Evolutionary conservation across 2,329 filamentous ascomycete genomes (phyloP), one percentile per base, ranked within the genome.

Genomic region (Stemphylium beticola): DNA sequence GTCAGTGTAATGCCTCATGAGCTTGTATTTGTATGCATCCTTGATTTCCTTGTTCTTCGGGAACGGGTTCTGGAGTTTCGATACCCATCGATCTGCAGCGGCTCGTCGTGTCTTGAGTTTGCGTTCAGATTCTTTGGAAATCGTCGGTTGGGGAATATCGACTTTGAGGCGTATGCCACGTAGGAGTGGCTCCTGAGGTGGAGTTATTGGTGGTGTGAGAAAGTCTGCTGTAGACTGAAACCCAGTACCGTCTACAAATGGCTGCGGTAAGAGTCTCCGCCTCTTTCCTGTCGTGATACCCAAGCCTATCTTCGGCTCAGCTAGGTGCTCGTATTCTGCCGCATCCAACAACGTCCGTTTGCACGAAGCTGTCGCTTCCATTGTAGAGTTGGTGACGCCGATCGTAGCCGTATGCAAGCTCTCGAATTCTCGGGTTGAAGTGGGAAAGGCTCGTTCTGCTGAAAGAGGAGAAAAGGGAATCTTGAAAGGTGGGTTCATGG

Each of bases 1-100:
- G 12, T 49, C 36, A 2, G 58, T 55, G 49, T 70, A 66, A 47
- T 71, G 67, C 9, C 66, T 51, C 57, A 67, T 58, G 7, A 67
- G 56, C 47, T 71, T 70, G n/a, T 58, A 45, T 1, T 48, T 44
- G 44, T 69, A 69, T 1, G 65, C 61, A 3, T 56, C 42, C 3
- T 48, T 62, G 22, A 68, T 61, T 46, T 69, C 65, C 11, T 26
- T 48, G 17, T 17, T 20, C 6, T 17, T 52, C 1, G 63, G 67
- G 14, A 52, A 61, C 0, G 63, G 52, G 9, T 56, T 45, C 36
- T 60, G 53, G 0, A 68, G 61, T 36, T 68, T 67, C 0, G 57
- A 41, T 20, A 43, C 46, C 62, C 65, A 65, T 17, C 60, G 57
- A 14, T 50, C 55, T 7, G 68, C 64, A n/a, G 64, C 56, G 3